Percentiles rank a stretch among this genome's conserved stretches.
phyloP scores from a whole-genome alignment of 2,329 filamentous ascomycete species.

The Herpotrichia juniperi region DNA sequence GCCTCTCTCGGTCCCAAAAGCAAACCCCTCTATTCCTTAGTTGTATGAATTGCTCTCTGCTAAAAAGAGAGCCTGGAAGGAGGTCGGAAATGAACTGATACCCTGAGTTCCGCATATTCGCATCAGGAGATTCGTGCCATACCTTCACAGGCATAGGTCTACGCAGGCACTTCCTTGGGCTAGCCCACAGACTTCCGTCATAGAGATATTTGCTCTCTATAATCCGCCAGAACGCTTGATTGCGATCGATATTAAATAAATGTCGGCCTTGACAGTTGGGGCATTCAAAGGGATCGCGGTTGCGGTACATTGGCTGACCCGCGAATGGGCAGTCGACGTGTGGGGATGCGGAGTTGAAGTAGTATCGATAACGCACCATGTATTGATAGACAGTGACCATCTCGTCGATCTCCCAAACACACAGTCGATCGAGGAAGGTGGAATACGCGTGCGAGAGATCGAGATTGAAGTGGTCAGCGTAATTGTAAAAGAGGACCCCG shows the following conservation, averaged over 20 bases:
- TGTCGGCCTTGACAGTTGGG: slow-evolving; percentile 2
- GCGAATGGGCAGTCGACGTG: not conserved
- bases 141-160: slow-evolving; percentile 2
- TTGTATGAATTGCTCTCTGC: no score
- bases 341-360: slow-evolving; percentile 1
- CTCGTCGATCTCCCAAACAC: slow-evolving; percentile 12
- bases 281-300: slow-evolving; percentile 10
- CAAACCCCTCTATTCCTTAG: no score
- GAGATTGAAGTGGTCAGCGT: slow-evolving; percentile 4
- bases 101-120: slow-evolving; percentile 5
- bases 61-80: no score
- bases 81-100: no score
- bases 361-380: slow-evolving; percentile 2
- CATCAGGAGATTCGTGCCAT: slow-evolving; percentile 4
- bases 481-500: slow-evolving; percentile 10
- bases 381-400: slow-evolving; percentile 10
- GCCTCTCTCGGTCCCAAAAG: no score
- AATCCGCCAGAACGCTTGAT: slow-evolving; percentile 3
- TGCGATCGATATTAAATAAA: slow-evolving; percentile 1
- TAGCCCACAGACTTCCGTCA: slow-evolving; percentile 2
- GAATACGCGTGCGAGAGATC: not conserved
- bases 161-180: not conserved
- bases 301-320: slow-evolving; percentile 3
- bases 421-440: slow-evolving; percentile 8
- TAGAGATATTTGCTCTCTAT: slow-evolving; percentile 2